Percentiles rank a stretch among this genome's conserved stretches.
These are phyloP conservation scores for Candida golubevii DNA, from an alignment of 805 yeast genomes.

Conservation along the genomic window DNA sequence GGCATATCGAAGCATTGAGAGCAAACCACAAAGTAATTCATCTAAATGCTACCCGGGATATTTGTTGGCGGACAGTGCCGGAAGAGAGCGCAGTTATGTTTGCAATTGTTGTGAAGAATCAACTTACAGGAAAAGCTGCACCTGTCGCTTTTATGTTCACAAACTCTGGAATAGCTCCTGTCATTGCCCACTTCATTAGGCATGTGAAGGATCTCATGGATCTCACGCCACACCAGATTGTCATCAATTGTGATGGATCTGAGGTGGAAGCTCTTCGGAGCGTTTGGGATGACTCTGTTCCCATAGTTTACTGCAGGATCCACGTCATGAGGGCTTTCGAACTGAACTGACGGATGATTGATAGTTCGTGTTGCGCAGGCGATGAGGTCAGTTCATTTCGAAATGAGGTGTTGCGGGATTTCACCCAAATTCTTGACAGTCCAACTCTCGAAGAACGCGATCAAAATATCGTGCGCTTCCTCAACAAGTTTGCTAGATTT, in stretches of 20 bases:
- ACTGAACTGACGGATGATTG: too few species aligned
- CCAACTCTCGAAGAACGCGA: not conserved
- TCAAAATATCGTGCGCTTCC: not conserved
- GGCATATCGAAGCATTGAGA: not conserved
- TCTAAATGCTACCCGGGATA: not conserved
- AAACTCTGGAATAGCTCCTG: not conserved
- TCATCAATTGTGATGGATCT: not conserved
- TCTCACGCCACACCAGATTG: not conserved
- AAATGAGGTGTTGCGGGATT: not conserved
- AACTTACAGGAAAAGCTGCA: not conserved
- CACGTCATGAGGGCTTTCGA: not conserved
- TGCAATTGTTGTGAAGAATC: not conserved
- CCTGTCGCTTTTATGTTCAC: not conserved
- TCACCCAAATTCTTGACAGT: not conserved
- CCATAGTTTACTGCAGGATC: not conserved
- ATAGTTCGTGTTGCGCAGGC: too few species aligned
- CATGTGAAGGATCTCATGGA: not conserved
- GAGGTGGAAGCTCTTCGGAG: not conserved
- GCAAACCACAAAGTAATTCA: not conserved
- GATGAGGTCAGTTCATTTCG: not conserved
- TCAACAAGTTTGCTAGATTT: not conserved
- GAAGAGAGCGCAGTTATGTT: not conserved
- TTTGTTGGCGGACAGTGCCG: not conserved
- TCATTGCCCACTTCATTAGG: not conserved
- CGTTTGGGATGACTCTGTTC: not conserved